A percentile compares a stretch with the other conserved stretches of the same genome.
phyloP scores from a whole-genome alignment of 1,284 basidiomycete genomes.

The Lignosus rhinocerotis region DNA sequence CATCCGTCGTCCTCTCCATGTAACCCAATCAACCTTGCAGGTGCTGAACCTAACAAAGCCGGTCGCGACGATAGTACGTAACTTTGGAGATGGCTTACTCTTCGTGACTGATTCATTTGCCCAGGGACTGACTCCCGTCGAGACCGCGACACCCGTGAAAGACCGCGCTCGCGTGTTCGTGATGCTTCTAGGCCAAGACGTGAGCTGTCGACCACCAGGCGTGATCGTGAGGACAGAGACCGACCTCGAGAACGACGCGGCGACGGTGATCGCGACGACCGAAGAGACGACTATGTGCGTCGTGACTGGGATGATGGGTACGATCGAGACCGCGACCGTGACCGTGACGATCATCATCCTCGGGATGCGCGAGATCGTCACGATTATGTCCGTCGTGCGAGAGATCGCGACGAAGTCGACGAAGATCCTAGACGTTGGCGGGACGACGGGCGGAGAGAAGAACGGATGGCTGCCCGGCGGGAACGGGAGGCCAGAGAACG shows the following conservation, averaged over 20 bases:
- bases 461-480: constrained; percentile 63
- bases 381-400: constrained; percentile 39
- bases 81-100: background rate
- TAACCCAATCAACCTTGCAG: constrained; percentile 29
- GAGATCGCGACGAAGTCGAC: constrained; percentile 42
- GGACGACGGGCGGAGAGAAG: constrained; percentile 78
- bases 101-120: background rate
- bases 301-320: constrained; percentile 31
- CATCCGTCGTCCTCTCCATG: background rate
- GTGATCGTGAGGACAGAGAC: constrained; percentile 44
- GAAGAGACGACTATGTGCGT: constrained; percentile 28
- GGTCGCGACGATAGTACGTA: constrained; percentile 62
- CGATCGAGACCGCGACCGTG: constrained; percentile 29
- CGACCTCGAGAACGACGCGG: constrained; percentile 40
- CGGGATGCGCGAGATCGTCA: constrained; percentile 40
- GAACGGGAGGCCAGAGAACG: constrained; percentile 40
- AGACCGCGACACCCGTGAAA: constrained; percentile 60
- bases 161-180: constrained; percentile 58
- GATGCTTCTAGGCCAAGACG: constrained; percentile 60
- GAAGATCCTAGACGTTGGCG: constrained; percentile 73
- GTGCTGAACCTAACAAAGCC: constrained; percentile 50
- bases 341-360: constrained; percentile 37
- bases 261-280: constrained; percentile 34
- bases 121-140: constrained; percentile 52
- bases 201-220: constrained; percentile 53